A percentile compares a stretch with the other conserved stretches of the same genome.
phyloP scores from a whole-genome alignment of 2,329 filamentous ascomycete species.

The Exophiala sp. region DNA sequence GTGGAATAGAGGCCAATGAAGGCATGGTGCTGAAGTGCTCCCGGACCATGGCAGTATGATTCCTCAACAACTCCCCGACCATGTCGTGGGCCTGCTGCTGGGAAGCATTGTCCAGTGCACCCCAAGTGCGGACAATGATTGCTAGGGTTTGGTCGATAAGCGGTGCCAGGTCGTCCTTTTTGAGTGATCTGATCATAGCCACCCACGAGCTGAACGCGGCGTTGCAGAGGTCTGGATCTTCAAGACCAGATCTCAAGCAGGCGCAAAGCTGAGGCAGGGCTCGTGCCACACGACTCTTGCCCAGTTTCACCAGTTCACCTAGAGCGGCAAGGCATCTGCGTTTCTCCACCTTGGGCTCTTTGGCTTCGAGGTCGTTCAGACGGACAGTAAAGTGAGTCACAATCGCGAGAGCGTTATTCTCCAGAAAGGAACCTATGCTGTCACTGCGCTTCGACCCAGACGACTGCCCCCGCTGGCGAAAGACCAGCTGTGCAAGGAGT shows the following conservation, averaged over 20 bases:
- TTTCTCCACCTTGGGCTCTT: conserved; percentile 61
- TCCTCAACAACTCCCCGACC: conserved; percentile 59
- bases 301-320: conserved; percentile 77
- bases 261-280: conserved; percentile 86
- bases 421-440: conserved; percentile 66
- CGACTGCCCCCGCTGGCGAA: conserved; percentile 42
- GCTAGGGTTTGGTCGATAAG: conserved; percentile 87
- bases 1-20: conserved; percentile 64
- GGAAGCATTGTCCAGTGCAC: conserved; percentile 55
- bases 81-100: conserved; percentile 56
- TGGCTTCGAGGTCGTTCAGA: conserved; percentile 62
- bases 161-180: conserved; percentile 69
- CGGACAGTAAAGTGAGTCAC: conserved; percentile 74
- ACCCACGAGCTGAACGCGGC: conserved; percentile 80
- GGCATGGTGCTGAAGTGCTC: conserved; percentile 70
- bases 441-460: conserved; percentile 48
- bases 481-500: conserved; percentile 47
- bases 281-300: conserved; percentile 64
- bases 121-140: conserved; percentile 77
- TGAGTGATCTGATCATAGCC: conserved; percentile 66
- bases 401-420: conserved; percentile 77
- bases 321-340: conserved; percentile 73
- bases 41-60: conserved; percentile 55
- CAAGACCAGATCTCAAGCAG: conserved; percentile 79
- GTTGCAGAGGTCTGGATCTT: conserved; percentile 66